Evolutionary conservation across 208 protist species (phyloP), one percentile per base, ranked within the genome.

Genomic region (Leishmania guyanensis): DNA sequence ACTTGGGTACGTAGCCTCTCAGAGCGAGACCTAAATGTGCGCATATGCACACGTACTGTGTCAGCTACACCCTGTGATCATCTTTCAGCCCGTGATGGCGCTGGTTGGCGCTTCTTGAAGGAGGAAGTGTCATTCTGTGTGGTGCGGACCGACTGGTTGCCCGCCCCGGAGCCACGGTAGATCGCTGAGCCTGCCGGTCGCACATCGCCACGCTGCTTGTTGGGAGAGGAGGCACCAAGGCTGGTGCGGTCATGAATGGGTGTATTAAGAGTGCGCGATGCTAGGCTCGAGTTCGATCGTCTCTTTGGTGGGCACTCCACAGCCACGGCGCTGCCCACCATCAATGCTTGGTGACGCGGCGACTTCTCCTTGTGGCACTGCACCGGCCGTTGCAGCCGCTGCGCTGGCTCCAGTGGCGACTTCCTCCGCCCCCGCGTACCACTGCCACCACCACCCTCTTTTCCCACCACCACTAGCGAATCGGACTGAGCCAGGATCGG

Each of bases 141-240:
- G 46, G 73, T 48, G 22, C 82, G 78, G 50, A 71, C 79, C 51
- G 82, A 77, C 43, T 82, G 82, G 54, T 81, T 81, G n/a, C 64
- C 78, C 4, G 69, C 71, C 36, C 53, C 54, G 1, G 46, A 12
- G 10, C 51, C 78, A 50, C 73, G 82, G 36, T 76, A 79, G 54
- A 71, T 66, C 26, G 78, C 65, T 53, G 77, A 80, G 36, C 82
- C 71, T 20, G 65, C 60, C 8, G 43, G 72, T 43, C 77, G 82
- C 8, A 79, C 53, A 26, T 72, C 82, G 50, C 43, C 62, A 43
- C 78, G 77, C 46, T 48, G 62, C 33, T 74, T 81, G 33, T 39
- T 79, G 14, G 82, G 72, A 74, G 82, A 81, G 3, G 39, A 36
- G 0, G n/a, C 22, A 22, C 51, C n/a, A n/a, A n/a, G 36, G 5